Evolutionary conservation across 1,284 basidiomycete species (phyloP).

Genomic region (Kwoniella shivajii): DNA sequence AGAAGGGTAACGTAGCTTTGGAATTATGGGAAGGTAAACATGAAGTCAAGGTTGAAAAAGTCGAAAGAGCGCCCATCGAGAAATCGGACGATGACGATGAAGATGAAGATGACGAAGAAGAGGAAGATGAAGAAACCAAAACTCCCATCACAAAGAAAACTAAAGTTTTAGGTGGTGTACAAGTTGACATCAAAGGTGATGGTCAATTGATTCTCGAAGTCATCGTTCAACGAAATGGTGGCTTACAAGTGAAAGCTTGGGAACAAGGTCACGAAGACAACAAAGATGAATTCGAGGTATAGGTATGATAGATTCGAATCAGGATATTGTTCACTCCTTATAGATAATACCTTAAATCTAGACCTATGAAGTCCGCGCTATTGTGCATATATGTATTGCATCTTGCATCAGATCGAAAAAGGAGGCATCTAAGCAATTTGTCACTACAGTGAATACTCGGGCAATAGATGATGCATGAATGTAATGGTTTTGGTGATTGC

Average conservation of each 20-base stretch:
- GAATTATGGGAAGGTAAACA: conserved; percentile 89
- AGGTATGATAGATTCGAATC: not conserved
- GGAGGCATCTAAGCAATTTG: too few species aligned
- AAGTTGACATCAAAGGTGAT: conserved; percentile 60
- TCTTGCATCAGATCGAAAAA: too few species aligned
- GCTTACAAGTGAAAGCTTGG: conserved; percentile 58
- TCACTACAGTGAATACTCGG: too few species aligned
- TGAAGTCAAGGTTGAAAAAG: conserved; percentile 72
- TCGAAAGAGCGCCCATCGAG: conserved; percentile 55
- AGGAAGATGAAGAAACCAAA: conserved; percentile 68
- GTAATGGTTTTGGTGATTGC: too few species aligned
- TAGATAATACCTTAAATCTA: too few species aligned
- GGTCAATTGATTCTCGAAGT: conserved; percentile 68
- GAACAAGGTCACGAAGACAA: conserved; percentile 40
- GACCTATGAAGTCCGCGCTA: too few species aligned
- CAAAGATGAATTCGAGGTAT: conserved; percentile 37
- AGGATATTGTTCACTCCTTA: too few species aligned
- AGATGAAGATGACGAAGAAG: conserved; percentile 65
- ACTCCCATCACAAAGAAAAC: conserved; percentile 66
- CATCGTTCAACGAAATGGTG: conserved; percentile 56
- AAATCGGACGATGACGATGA: conserved; percentile 52
- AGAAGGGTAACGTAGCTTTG: conserved; percentile 65
- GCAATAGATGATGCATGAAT: too few species aligned
- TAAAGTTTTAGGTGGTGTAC: conserved; percentile 58
- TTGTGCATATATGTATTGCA: too few species aligned